These are phyloP conservation scores for Prunus campanulata DNA, from an alignment of 306 rosid genomes.

Conservation along the genomic window DNA sequence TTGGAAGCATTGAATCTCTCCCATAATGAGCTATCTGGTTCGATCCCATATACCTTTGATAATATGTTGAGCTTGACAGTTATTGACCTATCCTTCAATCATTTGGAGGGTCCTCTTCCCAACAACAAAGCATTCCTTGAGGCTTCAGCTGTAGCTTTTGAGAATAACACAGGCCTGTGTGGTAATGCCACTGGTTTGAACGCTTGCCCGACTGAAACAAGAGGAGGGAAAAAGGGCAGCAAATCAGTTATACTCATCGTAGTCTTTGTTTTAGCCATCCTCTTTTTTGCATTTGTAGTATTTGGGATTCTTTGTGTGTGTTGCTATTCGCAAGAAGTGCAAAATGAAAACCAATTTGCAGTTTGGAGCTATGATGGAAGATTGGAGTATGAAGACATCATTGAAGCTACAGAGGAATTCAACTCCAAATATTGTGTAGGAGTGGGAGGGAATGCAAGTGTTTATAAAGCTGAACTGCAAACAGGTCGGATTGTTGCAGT, in stretches of 20 bases:
- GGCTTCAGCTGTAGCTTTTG: not conserved
- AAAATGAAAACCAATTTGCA: constrained; percentile 3
- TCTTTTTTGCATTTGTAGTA: not conserved
- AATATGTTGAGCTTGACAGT: constrained; percentile 22
- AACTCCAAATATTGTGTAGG: constrained; percentile 19
- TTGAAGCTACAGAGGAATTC: constrained; percentile 23
- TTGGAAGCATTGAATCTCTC: constrained; percentile 43
- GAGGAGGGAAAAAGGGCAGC: not conserved
- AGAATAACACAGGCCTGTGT: constrained; percentile 19
- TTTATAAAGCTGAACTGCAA: constrained; percentile 23
- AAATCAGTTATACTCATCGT: not conserved
- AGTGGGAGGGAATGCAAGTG: constrained; percentile 21
- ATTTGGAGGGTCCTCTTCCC: constrained; percentile 29
- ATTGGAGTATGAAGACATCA: constrained; percentile 8
- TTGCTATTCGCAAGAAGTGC: not conserved
- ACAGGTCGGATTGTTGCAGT: constrained; percentile 22
- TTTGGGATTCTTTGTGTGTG: not conserved
- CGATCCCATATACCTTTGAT: constrained; percentile 34
- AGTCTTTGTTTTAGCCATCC: not conserved
- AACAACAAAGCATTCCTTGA: constrained; percentile 16
- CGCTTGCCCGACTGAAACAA: not conserved
- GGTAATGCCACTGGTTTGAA: constrained; percentile 14
- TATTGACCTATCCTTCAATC: constrained; percentile 35
- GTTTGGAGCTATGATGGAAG: constrained; percentile 25
- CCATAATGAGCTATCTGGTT: constrained; percentile 38